These are phyloP conservation scores for Nannizziopsis arthrosporioides DNA, from an alignment of 2,329 filamentous ascomycete species.

Conservation along the genomic window DNA sequence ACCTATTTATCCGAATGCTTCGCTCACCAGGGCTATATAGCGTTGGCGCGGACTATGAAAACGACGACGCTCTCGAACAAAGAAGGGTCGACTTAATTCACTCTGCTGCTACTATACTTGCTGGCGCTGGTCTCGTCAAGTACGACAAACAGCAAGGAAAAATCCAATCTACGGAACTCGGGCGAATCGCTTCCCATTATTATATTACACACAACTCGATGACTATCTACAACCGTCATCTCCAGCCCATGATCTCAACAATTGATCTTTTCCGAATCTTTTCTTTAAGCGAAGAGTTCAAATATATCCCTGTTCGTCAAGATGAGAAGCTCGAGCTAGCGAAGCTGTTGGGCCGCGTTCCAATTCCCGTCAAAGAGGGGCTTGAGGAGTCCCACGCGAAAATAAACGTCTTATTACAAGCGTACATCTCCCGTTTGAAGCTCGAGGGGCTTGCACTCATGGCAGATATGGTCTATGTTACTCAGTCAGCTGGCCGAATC, in stretches of 20 bases:
- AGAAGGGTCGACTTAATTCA: constrained; percentile 96
- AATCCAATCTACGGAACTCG: constrained; percentile 82
- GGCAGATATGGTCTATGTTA: constrained; percentile 98
- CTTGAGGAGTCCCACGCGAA: constrained; percentile 95
- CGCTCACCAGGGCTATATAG: constrained; percentile 90
- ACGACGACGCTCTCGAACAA: constrained; percentile 83
- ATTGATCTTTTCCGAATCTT: constrained; percentile 97
- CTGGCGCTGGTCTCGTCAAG: constrained; percentile 79
- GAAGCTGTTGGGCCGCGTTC: constrained; percentile 78
- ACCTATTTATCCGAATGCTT: constrained; percentile 95
- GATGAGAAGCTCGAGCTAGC: constrained; percentile 95
- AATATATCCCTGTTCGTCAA: constrained; percentile 93
- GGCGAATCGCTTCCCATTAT: constrained; percentile 92
- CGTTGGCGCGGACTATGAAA: constrained; percentile 88
- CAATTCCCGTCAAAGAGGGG: constrained; percentile 93
- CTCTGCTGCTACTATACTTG: constrained; percentile 75
- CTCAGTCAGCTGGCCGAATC: constrained; percentile 93
- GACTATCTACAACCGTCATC: constrained; percentile 91
- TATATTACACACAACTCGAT: constrained; percentile 96
- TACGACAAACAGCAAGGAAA: constrained; percentile 90
- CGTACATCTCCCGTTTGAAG: constrained; percentile 89
- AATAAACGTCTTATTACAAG: constrained; percentile 94
- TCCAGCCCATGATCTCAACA: constrained; percentile 81
- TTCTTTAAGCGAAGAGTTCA: constrained; percentile 92
- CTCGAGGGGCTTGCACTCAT: constrained; percentile 89